Percentiles rank a stretch among this genome's conserved stretches.
Evolutionary conservation across 129 eudicot genomes (phyloP).

Genomic region (Escallonia herrerae): DNA sequence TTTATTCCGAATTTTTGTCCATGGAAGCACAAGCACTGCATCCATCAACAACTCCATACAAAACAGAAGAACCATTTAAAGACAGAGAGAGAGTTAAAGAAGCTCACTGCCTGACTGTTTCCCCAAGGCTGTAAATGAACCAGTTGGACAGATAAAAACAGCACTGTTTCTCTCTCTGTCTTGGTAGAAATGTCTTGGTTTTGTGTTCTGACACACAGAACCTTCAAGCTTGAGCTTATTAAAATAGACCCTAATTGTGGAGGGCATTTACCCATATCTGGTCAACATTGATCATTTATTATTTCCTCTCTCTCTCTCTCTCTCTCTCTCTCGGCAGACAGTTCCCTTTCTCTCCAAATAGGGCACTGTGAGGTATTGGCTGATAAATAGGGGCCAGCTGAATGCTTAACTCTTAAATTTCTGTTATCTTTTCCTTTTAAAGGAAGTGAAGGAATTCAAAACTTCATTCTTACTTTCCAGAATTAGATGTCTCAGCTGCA

Average conservation of each 20-base stretch:
- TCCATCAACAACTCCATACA: conserved; percentile 29
- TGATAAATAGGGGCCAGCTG: no score
- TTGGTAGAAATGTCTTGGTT: conserved; percentile 4
- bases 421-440: no score
- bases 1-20: conserved; percentile 76
- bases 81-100: conserved; percentile 4
- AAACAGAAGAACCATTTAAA: conserved; percentile 32
- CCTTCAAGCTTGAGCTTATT: conserved; percentile 8
- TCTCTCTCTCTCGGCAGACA: no score
- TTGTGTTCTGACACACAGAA: conserved; percentile 18
- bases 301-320: no score
- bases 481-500: no score
- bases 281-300: neutral
- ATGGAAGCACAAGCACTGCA: conserved; percentile 35
- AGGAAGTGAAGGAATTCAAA: no score
- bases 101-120: conserved; percentile 20
- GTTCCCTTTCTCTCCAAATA: no score
- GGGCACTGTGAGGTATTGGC: no score
- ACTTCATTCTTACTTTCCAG: no score
- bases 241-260: conserved; percentile 7
- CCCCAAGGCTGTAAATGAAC: conserved; percentile 16
- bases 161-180: conserved; percentile 13
- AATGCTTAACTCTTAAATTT: no score
- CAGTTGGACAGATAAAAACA: conserved; percentile 17
- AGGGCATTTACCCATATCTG: neutral